These are phyloP conservation scores for Plasmodium cynomolgi DNA, from an alignment of 169 alveolate species.

Conservation along the genomic window DNA sequence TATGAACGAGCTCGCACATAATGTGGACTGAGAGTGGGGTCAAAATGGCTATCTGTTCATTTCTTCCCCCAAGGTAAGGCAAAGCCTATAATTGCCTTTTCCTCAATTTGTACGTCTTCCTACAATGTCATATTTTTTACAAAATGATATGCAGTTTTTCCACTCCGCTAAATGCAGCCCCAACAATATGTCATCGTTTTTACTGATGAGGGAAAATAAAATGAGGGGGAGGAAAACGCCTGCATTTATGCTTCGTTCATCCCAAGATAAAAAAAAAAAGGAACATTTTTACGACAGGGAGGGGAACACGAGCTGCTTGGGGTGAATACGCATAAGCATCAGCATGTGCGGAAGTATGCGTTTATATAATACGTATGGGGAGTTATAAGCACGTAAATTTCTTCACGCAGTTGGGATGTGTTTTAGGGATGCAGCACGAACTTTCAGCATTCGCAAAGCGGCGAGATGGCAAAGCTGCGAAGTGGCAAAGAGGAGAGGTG, in stretches of 20 bases:
- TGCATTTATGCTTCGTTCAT: neutral
- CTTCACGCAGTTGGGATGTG: neutral
- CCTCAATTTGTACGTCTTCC: neutral
- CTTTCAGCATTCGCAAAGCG: neutral
- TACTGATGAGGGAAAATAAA: neutral
- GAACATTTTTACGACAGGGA: neutral
- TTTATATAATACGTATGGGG: neutral
- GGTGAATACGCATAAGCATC: neutral
- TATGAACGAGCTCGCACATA: neutral
- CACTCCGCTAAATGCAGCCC: neutral
- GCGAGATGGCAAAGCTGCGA: neutral
- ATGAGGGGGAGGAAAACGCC: neutral
- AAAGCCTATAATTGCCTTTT: neutral
- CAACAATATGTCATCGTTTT: neutral
- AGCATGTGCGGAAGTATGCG: neutral
- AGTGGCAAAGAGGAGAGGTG: neutral
- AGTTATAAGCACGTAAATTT: neutral
- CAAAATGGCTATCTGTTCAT: neutral
- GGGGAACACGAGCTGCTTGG: neutral
- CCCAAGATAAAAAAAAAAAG: neutral
- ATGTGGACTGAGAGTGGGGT: neutral
- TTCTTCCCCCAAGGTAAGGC: neutral
- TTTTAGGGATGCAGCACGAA: neutral
- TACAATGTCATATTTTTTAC: neutral
- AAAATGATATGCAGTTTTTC: neutral